These are phyloP conservation scores for Suhomyces sp. DNA, from an alignment of 805 yeast species.

Conservation along the genomic window DNA sequence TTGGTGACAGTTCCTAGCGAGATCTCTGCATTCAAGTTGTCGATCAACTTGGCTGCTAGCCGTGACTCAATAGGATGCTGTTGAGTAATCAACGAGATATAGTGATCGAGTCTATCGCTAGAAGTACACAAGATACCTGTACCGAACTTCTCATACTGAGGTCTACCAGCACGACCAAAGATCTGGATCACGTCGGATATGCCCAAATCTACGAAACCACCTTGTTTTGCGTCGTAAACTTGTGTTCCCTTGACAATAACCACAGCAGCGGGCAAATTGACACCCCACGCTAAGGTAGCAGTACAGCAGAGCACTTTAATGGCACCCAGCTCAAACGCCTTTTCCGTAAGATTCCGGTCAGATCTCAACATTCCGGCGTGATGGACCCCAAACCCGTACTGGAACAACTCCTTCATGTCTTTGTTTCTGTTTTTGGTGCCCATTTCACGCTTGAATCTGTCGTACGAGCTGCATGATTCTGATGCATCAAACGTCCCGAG, in stretches of 20 bases:
- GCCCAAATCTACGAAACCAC: slow-evolving; percentile 92
- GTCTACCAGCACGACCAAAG: slow-evolving; percentile 99
- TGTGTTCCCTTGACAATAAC: slow-evolving; percentile 97
- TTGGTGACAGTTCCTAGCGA: slow-evolving; percentile 93
- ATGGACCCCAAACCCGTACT: slow-evolving; percentile 84
- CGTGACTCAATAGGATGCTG: slow-evolving; percentile 96
- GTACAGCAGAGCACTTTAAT: slow-evolving; percentile 91
- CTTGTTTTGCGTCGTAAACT: slow-evolving; percentile 88
- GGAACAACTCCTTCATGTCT: slow-evolving; percentile 78
- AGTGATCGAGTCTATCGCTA: slow-evolving; percentile 77
- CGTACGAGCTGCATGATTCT: slow-evolving; percentile 33
- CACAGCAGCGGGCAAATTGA: slow-evolving; percentile 95
- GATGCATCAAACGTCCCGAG: slow-evolving; percentile 56
- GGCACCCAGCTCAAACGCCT: slow-evolving; percentile 80
- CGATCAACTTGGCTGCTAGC: slow-evolving; percentile 73
- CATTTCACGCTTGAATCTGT: slow-evolving; percentile 60
- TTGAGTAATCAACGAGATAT: slow-evolving; percentile 82
- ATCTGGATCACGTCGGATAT: slow-evolving; percentile 96
- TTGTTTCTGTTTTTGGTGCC: slow-evolving; percentile 63
- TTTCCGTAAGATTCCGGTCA: slow-evolving; percentile 87
- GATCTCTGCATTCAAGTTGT: slow-evolving; percentile 93
- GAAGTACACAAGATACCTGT: slow-evolving; percentile 89
- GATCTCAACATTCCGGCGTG: slow-evolving; percentile 96
- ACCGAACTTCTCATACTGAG: slow-evolving; percentile 90
- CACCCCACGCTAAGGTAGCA: slow-evolving; percentile 99